These are phyloP conservation scores for Panaeolus cyanescens DNA, from an alignment of 768 basidiomycete species.

Conservation along the genomic window DNA sequence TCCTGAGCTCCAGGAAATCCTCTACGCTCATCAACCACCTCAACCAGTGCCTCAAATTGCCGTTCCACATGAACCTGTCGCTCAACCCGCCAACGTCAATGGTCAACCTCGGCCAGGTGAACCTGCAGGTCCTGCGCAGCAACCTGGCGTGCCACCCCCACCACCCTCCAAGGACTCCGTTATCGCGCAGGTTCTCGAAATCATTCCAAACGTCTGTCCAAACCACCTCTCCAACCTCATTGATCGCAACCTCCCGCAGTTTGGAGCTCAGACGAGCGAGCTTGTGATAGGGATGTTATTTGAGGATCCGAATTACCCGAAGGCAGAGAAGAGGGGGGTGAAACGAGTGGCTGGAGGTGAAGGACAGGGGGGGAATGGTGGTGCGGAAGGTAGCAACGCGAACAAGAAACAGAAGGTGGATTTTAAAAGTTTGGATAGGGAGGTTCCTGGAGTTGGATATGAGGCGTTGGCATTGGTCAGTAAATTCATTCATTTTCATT, in stretches of 20 bases:
- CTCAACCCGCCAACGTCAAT: neutral
- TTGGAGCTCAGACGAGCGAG: slow-evolving; percentile 40
- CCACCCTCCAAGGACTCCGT: neutral
- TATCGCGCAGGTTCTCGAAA: slow-evolving; percentile 59
- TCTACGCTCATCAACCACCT: neutral
- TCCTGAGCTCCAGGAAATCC: neutral
- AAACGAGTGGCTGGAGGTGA: slow-evolving; percentile 37
- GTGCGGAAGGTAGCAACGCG: slow-evolving; percentile 23
- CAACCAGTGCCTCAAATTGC: neutral
- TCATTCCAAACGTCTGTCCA: slow-evolving; percentile 71
- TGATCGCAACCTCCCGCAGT: slow-evolving; percentile 37
- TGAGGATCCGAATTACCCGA: slow-evolving; percentile 65
- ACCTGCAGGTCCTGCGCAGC: too few species aligned
- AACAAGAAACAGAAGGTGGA: slow-evolving; percentile 52
- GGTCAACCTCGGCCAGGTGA: too few species aligned
- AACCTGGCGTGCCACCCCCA: too few species aligned
- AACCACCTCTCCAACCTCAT: slow-evolving; percentile 53
- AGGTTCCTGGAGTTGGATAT: slow-evolving; percentile 36
- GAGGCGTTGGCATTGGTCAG: slow-evolving; percentile 62
- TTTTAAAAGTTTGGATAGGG: slow-evolving; percentile 51
- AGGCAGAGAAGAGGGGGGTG: slow-evolving; percentile 29
- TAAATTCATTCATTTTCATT: slow-evolving; percentile 9
- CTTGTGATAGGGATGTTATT: slow-evolving; percentile 61
- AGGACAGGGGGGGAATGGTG: slow-evolving; percentile 25
- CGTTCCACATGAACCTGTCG: neutral